phyloP scores from a whole-genome alignment of 306 rosid genomes.

The Inga laurina region DNA sequence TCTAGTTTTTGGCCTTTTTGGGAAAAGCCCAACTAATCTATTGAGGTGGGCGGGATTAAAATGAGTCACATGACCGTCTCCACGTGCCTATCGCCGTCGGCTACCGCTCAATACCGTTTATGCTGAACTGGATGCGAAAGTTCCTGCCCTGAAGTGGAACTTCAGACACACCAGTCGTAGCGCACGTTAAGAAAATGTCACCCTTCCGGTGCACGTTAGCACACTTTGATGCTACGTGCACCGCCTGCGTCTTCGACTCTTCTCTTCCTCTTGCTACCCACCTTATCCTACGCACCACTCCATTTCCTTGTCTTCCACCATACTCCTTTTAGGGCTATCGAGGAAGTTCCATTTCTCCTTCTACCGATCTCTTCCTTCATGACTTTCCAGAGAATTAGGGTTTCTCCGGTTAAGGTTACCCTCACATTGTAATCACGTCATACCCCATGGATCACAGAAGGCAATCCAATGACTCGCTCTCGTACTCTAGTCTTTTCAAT shows the following conservation, averaged over 20 bases:
- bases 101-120: conserved; percentile 5
- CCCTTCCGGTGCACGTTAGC: conserved; percentile 45
- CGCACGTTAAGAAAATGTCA: conserved; percentile 43
- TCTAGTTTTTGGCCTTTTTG: not conserved
- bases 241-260: conserved; percentile 31
- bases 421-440: conserved; percentile 21
- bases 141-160: not conserved
- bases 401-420: conserved; percentile 26
- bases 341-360: conserved; percentile 35
- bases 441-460: conserved; percentile 63
- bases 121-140: not conserved
- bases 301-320: conserved; percentile 30
- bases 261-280: conserved; percentile 30
- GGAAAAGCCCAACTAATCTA: not conserved
- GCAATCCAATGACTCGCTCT: conserved; percentile 59
- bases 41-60: not conserved
- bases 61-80: not conserved
- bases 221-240: conserved; percentile 22
- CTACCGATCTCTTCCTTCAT: conserved; percentile 26
- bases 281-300: conserved; percentile 67
- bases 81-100: not conserved
- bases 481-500: conserved; percentile 76
- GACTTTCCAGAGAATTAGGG: conserved; percentile 37
- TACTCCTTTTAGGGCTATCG: conserved; percentile 35
- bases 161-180: not conserved